phyloP scores from a whole-genome alignment of 106 monocot genomes.

The Iris macrosiphon region DNA sequence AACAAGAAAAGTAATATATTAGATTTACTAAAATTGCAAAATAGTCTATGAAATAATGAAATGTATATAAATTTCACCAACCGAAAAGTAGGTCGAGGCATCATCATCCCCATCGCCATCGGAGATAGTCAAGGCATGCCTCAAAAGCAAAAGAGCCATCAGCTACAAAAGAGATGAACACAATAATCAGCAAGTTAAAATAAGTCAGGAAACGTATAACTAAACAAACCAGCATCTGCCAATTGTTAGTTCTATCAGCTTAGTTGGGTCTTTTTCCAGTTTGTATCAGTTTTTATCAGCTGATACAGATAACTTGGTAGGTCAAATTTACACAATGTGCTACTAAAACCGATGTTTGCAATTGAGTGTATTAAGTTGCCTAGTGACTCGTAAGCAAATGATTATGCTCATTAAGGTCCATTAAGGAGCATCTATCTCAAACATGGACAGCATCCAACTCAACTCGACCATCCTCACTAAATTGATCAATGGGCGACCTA shows the following conservation, averaged over 20 bases:
- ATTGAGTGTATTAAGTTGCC: no score
- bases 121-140: conserved; percentile 64
- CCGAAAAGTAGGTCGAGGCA: conserved; percentile 78
- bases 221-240: background rate
- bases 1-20: background rate
- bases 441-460: no score
- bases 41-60: background rate
- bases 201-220: background rate
- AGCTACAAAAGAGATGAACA: conserved; percentile 41
- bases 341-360: no score
- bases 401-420: no score
- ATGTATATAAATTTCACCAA: conserved; percentile 26
- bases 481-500: no score
- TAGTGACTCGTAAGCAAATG: no score
- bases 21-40: background rate
- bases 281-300: no score
- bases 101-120: conserved; percentile 64
- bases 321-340: no score
- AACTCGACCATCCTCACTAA: no score
- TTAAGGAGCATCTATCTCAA: no score
- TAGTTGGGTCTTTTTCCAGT: background rate
- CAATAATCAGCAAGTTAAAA: background rate
- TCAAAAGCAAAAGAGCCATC: conserved; percentile 81
- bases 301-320: no score
- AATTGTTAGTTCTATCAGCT: background rate